Evolutionary conservation across 176 grass and related monocot genomes (phyloP), one percentile per base, ranked within the genome.

Genomic region (Urochloa ruziziensis): DNA sequence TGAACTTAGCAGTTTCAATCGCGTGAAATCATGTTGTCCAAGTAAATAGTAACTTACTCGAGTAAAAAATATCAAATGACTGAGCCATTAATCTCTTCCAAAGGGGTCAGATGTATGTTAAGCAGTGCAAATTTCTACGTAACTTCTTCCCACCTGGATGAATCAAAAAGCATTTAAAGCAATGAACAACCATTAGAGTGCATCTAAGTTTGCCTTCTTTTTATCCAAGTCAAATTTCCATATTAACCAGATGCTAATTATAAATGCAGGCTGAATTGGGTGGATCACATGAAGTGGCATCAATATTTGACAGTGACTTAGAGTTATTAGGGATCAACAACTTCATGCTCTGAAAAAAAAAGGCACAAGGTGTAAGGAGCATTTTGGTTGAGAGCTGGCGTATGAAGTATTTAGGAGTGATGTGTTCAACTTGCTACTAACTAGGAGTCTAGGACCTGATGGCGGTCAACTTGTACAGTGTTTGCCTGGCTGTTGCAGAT

Each of bases 201-300:
- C 51, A 84, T 83, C 68, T 24, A 66, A 23, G 3, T 62, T 49
- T 80, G 27, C 46, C 61, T 18, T 53, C 29, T 67, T 17, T 72
- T 69, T 58, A n/a, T 57, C 56, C 68, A 70, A 62, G 43, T 54
- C n/a, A 43, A 70, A 68, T 83, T 32, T 77, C 37, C 16, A 48
- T 59, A 37, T 10, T 89, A 63, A 62, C 27, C 53, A 66, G 18
- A 64, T 81, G 32, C 52, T 77, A 6, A 1, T 47, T 81, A 24
- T 82, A 76, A 73, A 48, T 80, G 82, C 84, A 98, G 91, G 89
- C 79, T 33, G 91, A 90, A 73, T 80, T 82, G 61, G 82, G 82
- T 54, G 87, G 83, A 51, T 73, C 86, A 72, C 82, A 82, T 81
- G 90, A 83, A 76, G 89, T 80, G 58, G 83, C 93, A 68, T 90